Evolutionary conservation across 106 monocot genomes (phyloP), one percentile per base, ranked within the genome.

Genomic region (Ottelia alismoides): DNA sequence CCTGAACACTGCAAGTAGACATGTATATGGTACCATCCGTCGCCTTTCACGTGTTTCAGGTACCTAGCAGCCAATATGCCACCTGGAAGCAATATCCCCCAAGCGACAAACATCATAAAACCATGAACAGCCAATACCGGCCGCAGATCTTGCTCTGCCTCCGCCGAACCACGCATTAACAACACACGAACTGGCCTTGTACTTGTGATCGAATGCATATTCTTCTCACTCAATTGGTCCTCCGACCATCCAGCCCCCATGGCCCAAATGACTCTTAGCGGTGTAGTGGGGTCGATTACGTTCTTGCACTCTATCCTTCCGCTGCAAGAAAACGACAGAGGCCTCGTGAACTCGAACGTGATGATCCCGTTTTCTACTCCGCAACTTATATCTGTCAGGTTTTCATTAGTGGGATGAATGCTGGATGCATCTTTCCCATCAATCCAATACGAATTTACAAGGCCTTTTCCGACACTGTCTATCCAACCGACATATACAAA

Each of bases 401-500:
- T 53, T n/a, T 53, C 53, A 21, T 16, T 27, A 23, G 25, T 27
- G 11, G 23, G 9, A 28, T 53, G 53, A 25, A 53, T 28, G 27
- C 27, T 53, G 6, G 27, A 28, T 7, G 53, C 14, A n/a, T 23
- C 25, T 9, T 53, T 23, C 6, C 53, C 53, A 28, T 53, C 53
- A 27, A 53, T 53, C 53, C 53, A 25, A n/a, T 53, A 53, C 3
- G 25, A 27, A 6, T 7, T 12, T 16, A 53, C 53, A 7, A 12
- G 53, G 6, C 53, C 53, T 28, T 53, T 51, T n/a, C n/a, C n/a
- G n/a, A n/a, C n/a, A n/a, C n/a, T n/a, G n/a, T 87, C 87, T 25
- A 81, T 69, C 87, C 87, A 87, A 51, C 81, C 81, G 12, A 87
- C 75, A 63, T 87, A 87, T 1, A 69, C 77, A 63, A 63, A 87